Percentiles rank a stretch among this genome's conserved stretches.
phyloP scores from a whole-genome alignment of 768 basidiomycete species.

The Boletus reticulatus region DNA sequence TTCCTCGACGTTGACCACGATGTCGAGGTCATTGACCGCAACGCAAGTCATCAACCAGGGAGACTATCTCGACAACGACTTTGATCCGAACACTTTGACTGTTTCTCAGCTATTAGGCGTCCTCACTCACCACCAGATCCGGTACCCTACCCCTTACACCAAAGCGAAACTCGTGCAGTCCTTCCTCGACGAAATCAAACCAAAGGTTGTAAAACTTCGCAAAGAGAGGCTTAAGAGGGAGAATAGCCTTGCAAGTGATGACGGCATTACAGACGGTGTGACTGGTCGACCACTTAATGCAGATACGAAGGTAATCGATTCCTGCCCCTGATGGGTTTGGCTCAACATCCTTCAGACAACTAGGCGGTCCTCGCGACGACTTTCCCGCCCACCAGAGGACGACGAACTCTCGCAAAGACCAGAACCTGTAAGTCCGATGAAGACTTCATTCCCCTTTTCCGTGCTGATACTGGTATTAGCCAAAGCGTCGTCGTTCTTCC shows the following conservation, averaged over 20 bases:
- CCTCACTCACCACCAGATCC: constrained; percentile 72
- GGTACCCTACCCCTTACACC: constrained; percentile 70
- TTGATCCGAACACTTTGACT: constrained; percentile 70
- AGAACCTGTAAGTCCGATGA: constrained; percentile 51
- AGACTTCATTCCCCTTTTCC: background rate
- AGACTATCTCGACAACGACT: constrained; percentile 77
- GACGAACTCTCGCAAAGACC: constrained; percentile 42
- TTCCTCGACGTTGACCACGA: constrained; percentile 32
- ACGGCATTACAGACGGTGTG: constrained; percentile 80
- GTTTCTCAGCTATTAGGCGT: constrained; percentile 81
- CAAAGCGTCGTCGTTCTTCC: constrained; percentile 79
- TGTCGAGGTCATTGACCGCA: constrained; percentile 72
- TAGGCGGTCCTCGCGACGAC: constrained; percentile 61
- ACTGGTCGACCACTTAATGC: constrained; percentile 68
- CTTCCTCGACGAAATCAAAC: constrained; percentile 77
- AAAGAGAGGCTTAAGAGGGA: constrained; percentile 63
- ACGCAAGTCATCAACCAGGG: constrained; percentile 72
- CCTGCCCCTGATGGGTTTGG: constrained; percentile 2
- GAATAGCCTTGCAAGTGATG: constrained; percentile 73
- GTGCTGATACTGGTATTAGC: constrained; percentile 38
- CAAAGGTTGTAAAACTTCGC: constrained; percentile 53
- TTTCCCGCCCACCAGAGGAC: constrained; percentile 55
- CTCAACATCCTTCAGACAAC: constrained; percentile 19
- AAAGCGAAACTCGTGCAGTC: constrained; percentile 74
- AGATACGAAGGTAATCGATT: constrained; percentile 41